Percentiles rank a stretch among this genome's conserved stretches.
Conservation (phyloP, 371 early-diverging fungal species). For the Mucor saturninus region DNA sequence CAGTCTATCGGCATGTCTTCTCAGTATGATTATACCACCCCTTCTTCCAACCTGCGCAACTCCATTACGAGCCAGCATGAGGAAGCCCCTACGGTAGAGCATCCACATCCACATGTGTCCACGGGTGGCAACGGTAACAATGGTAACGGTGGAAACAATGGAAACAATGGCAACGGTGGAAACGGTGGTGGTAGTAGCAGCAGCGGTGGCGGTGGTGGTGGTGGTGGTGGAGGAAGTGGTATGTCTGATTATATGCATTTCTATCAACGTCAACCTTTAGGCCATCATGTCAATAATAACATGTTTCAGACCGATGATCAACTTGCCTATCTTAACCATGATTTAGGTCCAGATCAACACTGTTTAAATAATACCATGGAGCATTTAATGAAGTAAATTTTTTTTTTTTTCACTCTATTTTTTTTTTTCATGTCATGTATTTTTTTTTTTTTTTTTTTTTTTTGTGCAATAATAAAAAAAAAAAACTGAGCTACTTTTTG, state of each 20-base stretch:
- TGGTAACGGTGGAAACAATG: neutral
- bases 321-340: neutral
- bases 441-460: conserved; percentile 1
- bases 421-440: neutral
- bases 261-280: conserved; percentile 6
- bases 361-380: conserved; percentile 3
- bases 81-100: neutral
- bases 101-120: neutral
- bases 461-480: neutral
- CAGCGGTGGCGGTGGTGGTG: neutral
- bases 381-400: conserved; percentile 5
- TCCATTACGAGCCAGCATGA: conserved; percentile 7
- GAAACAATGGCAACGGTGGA: neutral
- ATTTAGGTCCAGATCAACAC: neutral
- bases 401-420: neutral
- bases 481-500: no score
- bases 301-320: neutral
- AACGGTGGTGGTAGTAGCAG: neutral
- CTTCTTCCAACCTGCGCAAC: conserved; percentile 5
- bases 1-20: conserved; percentile 10
- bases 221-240: neutral
- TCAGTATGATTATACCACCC: conserved; percentile 4
- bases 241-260: conserved; percentile 2
- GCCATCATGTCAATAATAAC: conserved; percentile 2
- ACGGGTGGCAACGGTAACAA: no score